phyloP scores from a whole-genome alignment of 139 green algal species.

The Medakamo hakoo region DNA sequence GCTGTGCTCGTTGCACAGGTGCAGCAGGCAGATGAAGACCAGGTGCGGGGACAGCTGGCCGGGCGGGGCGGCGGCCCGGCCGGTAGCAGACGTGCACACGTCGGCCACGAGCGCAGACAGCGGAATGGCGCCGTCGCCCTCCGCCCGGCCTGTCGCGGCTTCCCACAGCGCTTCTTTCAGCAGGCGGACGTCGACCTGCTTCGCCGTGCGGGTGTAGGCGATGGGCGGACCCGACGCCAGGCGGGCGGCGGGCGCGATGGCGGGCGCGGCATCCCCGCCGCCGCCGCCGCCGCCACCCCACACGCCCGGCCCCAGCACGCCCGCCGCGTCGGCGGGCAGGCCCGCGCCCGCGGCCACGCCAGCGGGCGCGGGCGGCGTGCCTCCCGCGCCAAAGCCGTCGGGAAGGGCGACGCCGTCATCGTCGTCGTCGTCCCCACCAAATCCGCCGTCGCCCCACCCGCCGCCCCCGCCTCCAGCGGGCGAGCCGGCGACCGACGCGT shows the following conservation, averaged over 20 bases:
- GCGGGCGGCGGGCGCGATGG: conserved; percentile 25
- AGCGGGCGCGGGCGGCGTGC: neutral
- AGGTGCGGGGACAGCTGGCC: conserved; percentile 79
- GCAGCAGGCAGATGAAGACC: conserved; percentile 95
- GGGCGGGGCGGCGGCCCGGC: conserved; percentile 24
- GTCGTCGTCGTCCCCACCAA: too few relatives aligned
- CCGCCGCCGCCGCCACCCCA: conserved; percentile 5
- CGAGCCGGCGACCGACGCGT: too few relatives aligned
- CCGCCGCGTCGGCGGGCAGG: conserved; percentile 3
- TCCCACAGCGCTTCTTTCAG: conserved; percentile 73
- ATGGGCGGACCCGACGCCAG: conserved; percentile 46
- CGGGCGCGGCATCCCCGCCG: conserved; percentile 7
- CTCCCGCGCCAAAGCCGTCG: conserved; percentile 1
- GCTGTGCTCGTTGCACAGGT: conserved; percentile 87
- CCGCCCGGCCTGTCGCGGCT: too few relatives aligned
- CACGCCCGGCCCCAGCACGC: neutral
- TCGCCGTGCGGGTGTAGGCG: conserved; percentile 43
- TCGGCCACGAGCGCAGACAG: conserved; percentile 35
- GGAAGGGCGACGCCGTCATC: too few relatives aligned
- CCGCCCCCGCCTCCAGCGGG: neutral
- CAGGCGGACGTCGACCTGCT: conserved; percentile 64
- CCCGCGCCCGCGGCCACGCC: neutral
- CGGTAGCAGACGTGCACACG: conserved; percentile 27
- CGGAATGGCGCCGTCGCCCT: too few relatives aligned
- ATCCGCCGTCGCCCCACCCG: conserved; percentile 10